Evolutionary conservation across 176 grass and related monocot species (phyloP).

Genomic region (Aegilops longissima): DNA sequence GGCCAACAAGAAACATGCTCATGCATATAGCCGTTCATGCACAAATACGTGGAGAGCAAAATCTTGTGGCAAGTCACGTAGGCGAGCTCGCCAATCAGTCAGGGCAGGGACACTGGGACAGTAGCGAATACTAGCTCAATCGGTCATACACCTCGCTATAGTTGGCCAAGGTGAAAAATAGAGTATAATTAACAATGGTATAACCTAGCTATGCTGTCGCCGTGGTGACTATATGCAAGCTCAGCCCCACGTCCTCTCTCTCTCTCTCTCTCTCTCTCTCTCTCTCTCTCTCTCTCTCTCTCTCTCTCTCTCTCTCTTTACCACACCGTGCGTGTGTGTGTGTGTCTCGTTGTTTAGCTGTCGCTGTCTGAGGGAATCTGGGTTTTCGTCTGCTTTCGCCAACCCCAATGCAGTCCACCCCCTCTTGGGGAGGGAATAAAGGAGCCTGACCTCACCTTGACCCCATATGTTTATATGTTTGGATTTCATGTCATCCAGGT

Average conservation of each 20-base stretch:
- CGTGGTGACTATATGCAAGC: neutral
- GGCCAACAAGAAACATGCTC: neutral
- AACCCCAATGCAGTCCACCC: conserved; percentile 55
- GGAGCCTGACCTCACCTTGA: conserved; percentile 24
- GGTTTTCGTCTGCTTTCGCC: conserved; percentile 74
- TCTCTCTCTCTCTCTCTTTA: neutral
- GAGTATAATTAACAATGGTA: neutral
- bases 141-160: neutral
- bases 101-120: neutral
- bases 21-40: neutral
- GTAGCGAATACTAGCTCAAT: neutral
- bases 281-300: too few species aligned
- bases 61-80: neutral
- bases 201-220: neutral
- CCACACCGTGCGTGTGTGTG: neutral
- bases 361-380: conserved; percentile 82
- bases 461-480: conserved; percentile 41
- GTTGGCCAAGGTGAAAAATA: neutral
- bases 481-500: neutral
- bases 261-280: too few species aligned
- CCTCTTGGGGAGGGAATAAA: conserved; percentile 71
- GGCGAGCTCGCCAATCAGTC: neutral
- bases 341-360: conserved; percentile 36
- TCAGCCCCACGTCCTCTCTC: neutral
- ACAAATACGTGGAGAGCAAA: neutral